These are phyloP conservation scores for Colletotrichum aenigma DNA, from an alignment of 2,329 filamentous ascomycete species.

Conservation along the genomic window DNA sequence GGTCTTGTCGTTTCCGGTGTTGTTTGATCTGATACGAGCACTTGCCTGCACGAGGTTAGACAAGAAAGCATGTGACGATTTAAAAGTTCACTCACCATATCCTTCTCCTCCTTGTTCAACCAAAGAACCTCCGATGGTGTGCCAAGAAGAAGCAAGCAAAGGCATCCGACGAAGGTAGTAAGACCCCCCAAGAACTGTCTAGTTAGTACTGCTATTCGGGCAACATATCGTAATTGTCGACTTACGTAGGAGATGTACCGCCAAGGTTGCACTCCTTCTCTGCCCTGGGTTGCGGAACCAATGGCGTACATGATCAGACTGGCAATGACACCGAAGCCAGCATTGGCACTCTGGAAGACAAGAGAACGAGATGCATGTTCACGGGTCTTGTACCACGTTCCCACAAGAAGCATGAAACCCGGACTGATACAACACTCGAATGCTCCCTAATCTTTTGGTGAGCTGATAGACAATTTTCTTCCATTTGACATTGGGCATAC, in stretches of 20 bases:
- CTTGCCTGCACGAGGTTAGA: slow-evolving; percentile 21
- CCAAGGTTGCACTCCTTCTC: slow-evolving; percentile 36
- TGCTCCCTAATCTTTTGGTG: slow-evolving; percentile 21
- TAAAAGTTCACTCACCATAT: slow-evolving; percentile 25
- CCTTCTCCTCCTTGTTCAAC: slow-evolving; percentile 37
- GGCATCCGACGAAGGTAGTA: slow-evolving; percentile 33
- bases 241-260: slow-evolving; percentile 41
- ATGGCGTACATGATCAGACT: slow-evolving; percentile 40
- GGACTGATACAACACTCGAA: slow-evolving; percentile 43
- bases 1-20: slow-evolving; percentile 40
- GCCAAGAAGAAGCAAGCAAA: slow-evolving; percentile 38
- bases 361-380: slow-evolving; percentile 27
- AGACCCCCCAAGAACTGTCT: slow-evolving; percentile 35
- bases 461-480: neutral
- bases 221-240: neutral
- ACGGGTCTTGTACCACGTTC: slow-evolving; percentile 40
- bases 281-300: slow-evolving; percentile 30
- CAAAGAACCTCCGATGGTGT: slow-evolving; percentile 42
- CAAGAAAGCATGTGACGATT: neutral
- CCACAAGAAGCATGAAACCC: slow-evolving; percentile 41
- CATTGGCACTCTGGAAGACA: slow-evolving; percentile 22
- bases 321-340: slow-evolving; percentile 39
- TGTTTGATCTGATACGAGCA: slow-evolving; percentile 37
- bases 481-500: neutral
- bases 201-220: neutral